phyloP scores from a whole-genome alignment of 1,284 basidiomycete species.

The Marasmius oreades region DNA sequence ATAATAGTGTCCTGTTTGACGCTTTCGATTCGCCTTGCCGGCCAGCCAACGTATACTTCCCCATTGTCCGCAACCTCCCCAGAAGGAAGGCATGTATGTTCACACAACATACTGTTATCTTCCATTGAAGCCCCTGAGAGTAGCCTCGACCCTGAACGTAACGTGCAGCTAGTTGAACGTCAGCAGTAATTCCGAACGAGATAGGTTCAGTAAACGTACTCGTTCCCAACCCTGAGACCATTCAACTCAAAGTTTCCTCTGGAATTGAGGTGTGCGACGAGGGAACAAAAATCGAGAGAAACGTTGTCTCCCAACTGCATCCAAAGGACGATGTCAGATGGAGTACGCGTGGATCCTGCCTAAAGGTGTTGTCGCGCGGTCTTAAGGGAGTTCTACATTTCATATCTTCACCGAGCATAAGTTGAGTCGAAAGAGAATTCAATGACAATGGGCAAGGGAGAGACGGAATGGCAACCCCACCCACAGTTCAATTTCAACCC shows the following conservation, averaged over 20 bases:
- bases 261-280: constrained; percentile 45
- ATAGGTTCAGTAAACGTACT: constrained; percentile 21
- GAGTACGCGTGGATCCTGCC: too few relatives aligned
- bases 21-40: constrained; percentile 24
- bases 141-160: constrained; percentile 41
- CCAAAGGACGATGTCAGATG: too few relatives aligned
- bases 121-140: constrained; percentile 49
- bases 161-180: too few relatives aligned
- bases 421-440: too few relatives aligned
- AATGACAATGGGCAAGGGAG: too few relatives aligned
- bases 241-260: constrained; percentile 42
- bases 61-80: constrained; percentile 43
- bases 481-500: too few relatives aligned
- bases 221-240: constrained; percentile 35
- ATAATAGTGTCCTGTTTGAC: neutral
- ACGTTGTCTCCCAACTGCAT: constrained; percentile 37
- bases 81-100: constrained; percentile 44
- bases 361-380: too few relatives aligned
- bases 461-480: too few relatives aligned
- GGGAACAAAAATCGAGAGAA: constrained; percentile 39
- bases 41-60: constrained; percentile 40
- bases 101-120: constrained; percentile 41
- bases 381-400: too few relatives aligned
- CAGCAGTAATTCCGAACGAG: constrained; percentile 3
- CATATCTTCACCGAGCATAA: too few relatives aligned